Evolutionary conservation across 2,329 filamentous ascomycete genomes (phyloP), one percentile per base, ranked within the genome.

Genomic region (Epichloe glyceriae): DNA sequence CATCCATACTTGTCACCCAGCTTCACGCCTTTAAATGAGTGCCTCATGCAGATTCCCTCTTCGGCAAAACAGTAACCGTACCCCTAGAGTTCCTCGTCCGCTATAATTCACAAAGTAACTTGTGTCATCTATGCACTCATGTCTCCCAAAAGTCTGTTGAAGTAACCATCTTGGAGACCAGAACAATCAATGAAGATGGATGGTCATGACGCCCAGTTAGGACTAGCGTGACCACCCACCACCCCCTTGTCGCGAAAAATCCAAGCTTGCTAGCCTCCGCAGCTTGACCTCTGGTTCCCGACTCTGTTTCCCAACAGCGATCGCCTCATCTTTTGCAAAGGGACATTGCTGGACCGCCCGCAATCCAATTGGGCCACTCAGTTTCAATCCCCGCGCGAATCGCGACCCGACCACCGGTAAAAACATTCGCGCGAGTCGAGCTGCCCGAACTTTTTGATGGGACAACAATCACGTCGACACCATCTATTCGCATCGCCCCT

Each of bases 181-280:
- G 22, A 40, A 40, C 34, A 41, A 40, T 6, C 10, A 10, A 34
- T 30, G 39, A 22, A 22, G 19, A 45, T 57, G 54, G 52, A 51
- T 43, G 40, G 63, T 60, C 63, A 64, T 65, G 63, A 54, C 48
- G 52, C 65, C 56, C 26, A 57, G 66, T 62, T 49, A 26, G 66
- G 66, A 49, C 52, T 67, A 68, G 66, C 61, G 64, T 20, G 12
- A 17, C 19, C 54, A 50, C 46, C 50, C 54, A 52, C 14, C 22
- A 45, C 42, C 51, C 42, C 51, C 49, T 45, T 37, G 46, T 45
- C 50, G 30, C 52, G 45, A 50, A 52, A 54, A 52, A 46, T 49
- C 34, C 52, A 47, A 52, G 50, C 50, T 54, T 50, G 43, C 30
- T 50, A 50, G 39, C 50, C 47, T 52, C 46, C 50, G 26, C 46